Conservation (phyloP, 1,284 basidiomycete species). For the Bjerkandera adusta region DNA sequence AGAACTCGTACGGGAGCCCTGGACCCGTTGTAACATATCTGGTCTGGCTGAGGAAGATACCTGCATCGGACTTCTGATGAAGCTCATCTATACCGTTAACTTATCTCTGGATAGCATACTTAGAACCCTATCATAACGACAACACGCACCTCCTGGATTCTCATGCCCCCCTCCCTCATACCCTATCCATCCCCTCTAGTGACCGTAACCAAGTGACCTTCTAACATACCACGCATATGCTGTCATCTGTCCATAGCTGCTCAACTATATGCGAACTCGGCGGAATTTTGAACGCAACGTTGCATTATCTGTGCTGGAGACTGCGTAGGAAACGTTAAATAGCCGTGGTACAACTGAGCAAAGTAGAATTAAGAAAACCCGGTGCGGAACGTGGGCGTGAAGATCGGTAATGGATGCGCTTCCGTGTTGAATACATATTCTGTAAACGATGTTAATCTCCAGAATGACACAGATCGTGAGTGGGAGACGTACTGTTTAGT, state of each 20-base stretch:
- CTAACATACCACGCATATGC: too few species aligned
- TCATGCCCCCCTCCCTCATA: too few species aligned
- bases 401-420: slow-evolving; percentile 70
- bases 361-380: slow-evolving; percentile 41
- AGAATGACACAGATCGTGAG: not conserved
- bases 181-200: too few species aligned
- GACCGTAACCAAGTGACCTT: too few species aligned
- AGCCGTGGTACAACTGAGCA: not conserved
- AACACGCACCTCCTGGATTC: not conserved
- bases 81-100: not conserved
- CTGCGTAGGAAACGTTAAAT: slow-evolving; percentile 10
- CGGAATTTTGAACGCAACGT: not conserved
- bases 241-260: not conserved
- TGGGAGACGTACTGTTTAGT: slow-evolving; percentile 57
- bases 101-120: not conserved
- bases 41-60: slow-evolving; percentile 2
- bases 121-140: not conserved
- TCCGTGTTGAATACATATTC: slow-evolving; percentile 97
- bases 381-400: slow-evolving; percentile 49
- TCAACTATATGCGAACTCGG: too few species aligned
- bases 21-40: slow-evolving; percentile 2
- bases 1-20: slow-evolving; percentile 1
- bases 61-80: slow-evolving; percentile 1
- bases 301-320: not conserved
- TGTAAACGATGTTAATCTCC: slow-evolving; percentile 26